Evolutionary conservation across 140 eudicot genomes (phyloP).

Genomic region (Flaveria floridana): DNA sequence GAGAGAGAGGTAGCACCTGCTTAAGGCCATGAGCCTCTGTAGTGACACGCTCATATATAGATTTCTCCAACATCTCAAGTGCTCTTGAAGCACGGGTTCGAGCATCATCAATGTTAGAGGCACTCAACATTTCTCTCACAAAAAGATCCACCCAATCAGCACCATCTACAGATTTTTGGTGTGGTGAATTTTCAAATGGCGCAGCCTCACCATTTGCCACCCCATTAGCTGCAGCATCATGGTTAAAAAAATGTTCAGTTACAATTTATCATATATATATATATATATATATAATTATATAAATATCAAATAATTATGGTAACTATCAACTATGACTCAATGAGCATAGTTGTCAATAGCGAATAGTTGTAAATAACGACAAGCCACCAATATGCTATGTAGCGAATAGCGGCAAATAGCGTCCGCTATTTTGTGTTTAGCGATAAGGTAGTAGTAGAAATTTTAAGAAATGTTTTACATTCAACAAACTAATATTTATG

Average conservation of each 20-base stretch:
- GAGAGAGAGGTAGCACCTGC: slow-evolving; percentile 18
- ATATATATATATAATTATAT: not conserved
- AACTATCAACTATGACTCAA: no score
- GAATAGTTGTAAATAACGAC: no score
- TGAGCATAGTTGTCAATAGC: no score
- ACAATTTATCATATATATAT: not conserved
- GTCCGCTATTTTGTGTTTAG: no score
- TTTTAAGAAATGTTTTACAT: no score
- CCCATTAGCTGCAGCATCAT: slow-evolving; percentile 34
- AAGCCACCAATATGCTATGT: no score
- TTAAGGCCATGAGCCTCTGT: slow-evolving; percentile 50
- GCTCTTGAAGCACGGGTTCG: slow-evolving; percentile 87
- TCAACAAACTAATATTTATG: no score
- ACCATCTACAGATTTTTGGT: slow-evolving; percentile 52
- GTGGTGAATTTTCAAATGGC: slow-evolving; percentile 32
- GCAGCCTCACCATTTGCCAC: slow-evolving; percentile 43
- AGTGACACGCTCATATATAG: slow-evolving; percentile 56
- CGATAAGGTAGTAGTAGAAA: no score
- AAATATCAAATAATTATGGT: no score
- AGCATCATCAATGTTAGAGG: slow-evolving; percentile 84
- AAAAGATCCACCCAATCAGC: slow-evolving; percentile 97
- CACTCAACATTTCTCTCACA: slow-evolving; percentile 80
- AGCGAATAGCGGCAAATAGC: no score
- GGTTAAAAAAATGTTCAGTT: not conserved
- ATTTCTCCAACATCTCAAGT: slow-evolving; percentile 82